These are phyloP conservation scores for Paramecium octaurelia DNA, from an alignment of 73 alveolate species.

Conservation along the genomic window DNA sequence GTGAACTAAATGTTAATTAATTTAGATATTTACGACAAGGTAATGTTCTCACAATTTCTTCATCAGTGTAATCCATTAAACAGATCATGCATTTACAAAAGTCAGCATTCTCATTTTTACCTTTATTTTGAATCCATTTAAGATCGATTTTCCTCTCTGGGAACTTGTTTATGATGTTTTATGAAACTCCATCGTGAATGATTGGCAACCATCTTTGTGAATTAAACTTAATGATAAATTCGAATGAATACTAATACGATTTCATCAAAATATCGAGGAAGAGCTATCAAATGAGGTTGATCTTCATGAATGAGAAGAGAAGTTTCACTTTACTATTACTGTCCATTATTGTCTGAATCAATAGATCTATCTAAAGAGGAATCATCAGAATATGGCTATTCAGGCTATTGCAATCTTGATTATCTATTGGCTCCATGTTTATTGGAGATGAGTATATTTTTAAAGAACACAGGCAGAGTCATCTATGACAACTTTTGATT, in stretches of 20 bases:
- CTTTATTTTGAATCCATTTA: constrained; percentile 21
- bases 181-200: neutral
- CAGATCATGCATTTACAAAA: constrained; percentile 52
- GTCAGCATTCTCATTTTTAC: neutral
- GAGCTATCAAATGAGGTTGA: constrained; percentile 19
- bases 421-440: constrained; percentile 31
- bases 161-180: neutral
- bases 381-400: constrained; percentile 28
- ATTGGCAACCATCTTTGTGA: constrained; percentile 31
- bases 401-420: constrained; percentile 30
- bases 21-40: neutral
- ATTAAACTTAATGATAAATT: neutral
- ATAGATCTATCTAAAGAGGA: neutral
- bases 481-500: constrained; percentile 14
- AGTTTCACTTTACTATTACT: neutral
- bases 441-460: neutral
- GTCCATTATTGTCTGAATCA: neutral
- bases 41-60: constrained; percentile 24
- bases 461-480: constrained; percentile 28
- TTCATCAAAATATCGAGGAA: constrained; percentile 45
- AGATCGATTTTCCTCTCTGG: constrained; percentile 45
- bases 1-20: neutral
- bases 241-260: neutral
- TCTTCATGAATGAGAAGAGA: constrained; percentile 31
- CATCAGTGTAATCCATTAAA: constrained; percentile 14